Evolutionary conservation across 495 filamentous ascomycete genomes (phyloP), one percentile per base, ranked within the genome.

Genomic region (Talaromyces stipitatus): DNA sequence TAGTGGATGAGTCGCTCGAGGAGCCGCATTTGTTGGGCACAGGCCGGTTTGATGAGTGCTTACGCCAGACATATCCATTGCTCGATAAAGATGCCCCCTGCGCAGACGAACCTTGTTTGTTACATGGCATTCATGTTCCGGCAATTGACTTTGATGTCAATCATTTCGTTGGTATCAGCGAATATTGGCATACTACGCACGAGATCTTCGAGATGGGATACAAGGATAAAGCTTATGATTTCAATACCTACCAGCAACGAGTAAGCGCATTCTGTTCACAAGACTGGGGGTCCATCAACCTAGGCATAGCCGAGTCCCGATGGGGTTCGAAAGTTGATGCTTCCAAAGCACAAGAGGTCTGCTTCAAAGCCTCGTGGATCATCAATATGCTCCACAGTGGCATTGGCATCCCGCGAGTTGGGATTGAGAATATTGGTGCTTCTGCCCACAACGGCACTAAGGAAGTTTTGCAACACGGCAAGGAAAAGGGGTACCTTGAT

Each of bases 151-250:
- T 97, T 65, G 86, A 94, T 53, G 85, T 99, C 36, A 99, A 99
- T 59, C 94, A 97, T 66, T 99, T 99, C 64, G 86, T 99, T 24
- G 94, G 94, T 7, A 92, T 99, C 54, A 96, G 91, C 16, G 94
- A 99, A 66, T 99, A 95, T 66, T 99, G 94, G 94, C 94, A 99
- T 72, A 96, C 92, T 0, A 99, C 94, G 0, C 92, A 97, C 64
- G 90, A 95, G 50, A 84, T 97, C 1, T 97, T 97, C 63, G 88
- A 90, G 58, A 85, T 84, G 66, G 84, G 83, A 26, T 80, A 88
- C 63, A 87, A 86, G 54, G 87, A 95, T 60, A 89, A 88, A 61
- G 83, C 88, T 0, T 97, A 97, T 69, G 94, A 97, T 61, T 94
- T 95, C 61, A 81, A 86, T 30, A 91, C 87, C 0, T 99, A 97